Evolutionary conservation across 331 rosid species (phyloP).

Genomic region (Pyrus hybrid): DNA sequence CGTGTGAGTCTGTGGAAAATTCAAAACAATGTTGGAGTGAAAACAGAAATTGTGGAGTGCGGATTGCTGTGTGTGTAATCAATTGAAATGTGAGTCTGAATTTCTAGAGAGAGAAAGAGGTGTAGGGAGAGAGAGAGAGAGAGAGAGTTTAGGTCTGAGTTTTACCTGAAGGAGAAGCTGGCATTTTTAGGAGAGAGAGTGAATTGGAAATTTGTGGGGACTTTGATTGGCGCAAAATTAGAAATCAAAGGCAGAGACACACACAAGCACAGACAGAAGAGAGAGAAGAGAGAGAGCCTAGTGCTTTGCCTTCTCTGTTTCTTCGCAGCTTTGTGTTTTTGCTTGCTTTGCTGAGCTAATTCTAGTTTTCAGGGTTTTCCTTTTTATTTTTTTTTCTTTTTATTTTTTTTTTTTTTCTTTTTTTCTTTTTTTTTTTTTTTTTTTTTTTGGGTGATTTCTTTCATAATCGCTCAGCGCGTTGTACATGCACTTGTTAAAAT

Average conservation of each 20-base stretch:
- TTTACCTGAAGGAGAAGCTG: conserved; percentile 92
- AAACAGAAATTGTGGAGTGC: background rate
- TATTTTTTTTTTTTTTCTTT: too few species aligned
- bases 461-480: rapidly evolving
- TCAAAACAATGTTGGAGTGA: background rate
- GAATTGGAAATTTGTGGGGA: conserved; percentile 52
- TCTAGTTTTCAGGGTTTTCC: background rate
- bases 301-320: conserved; percentile 8
- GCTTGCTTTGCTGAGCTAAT: conserved; percentile 2
- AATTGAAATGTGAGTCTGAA: background rate
- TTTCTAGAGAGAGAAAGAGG: conserved; percentile 8
- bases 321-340: background rate
- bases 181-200: conserved; percentile 45
- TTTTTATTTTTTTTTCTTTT: background rate
- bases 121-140: background rate
- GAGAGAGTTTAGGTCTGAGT: conserved; percentile 21
- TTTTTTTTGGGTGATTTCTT: background rate
- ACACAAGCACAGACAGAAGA: conserved; percentile 9
- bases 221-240: conserved; percentile 63
- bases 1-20: conserved; percentile 46
- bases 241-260: conserved; percentile 19
- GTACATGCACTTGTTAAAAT: background rate
- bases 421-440: too few species aligned
- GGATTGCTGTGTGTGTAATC: background rate
- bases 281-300: conserved; percentile 16